Conservation (phyloP, 305 asterid genomes). For the Ilex paraguariensis region DNA sequence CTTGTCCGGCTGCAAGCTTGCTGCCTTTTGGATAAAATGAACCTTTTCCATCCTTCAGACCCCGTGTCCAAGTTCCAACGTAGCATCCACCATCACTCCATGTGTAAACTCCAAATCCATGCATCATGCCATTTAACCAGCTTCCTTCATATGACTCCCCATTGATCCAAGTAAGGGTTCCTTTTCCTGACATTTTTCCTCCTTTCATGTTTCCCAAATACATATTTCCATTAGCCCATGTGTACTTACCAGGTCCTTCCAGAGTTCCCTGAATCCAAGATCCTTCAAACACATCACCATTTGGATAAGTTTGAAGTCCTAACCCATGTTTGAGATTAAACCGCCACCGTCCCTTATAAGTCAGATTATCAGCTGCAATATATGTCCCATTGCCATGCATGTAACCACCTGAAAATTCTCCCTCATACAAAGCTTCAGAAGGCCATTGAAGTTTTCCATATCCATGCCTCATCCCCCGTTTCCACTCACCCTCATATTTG, state of each 20-base stretch:
- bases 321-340: constrained; percentile 87
- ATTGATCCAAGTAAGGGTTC: constrained; percentile 82
- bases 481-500: constrained; percentile 88
- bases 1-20: constrained; percentile 58
- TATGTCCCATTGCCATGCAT: constrained; percentile 75
- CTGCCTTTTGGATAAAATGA: constrained; percentile 84
- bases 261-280: constrained; percentile 92
- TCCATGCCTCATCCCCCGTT: constrained; percentile 84
- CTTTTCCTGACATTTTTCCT: constrained; percentile 88
- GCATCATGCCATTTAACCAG: constrained; percentile 80
- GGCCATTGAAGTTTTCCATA: constrained; percentile 75
- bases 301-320: constrained; percentile 77
- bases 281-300: constrained; percentile 83
- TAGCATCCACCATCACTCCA: constrained; percentile 86
- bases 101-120: constrained; percentile 85
- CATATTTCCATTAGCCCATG: constrained; percentile 81
- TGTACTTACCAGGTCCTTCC: constrained; percentile 97
- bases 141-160: constrained; percentile 85
- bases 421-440: constrained; percentile 82
- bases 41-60: constrained; percentile 95
- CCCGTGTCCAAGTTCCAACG: constrained; percentile 89
- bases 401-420: constrained; percentile 92
- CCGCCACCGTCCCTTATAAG: constrained; percentile 80
- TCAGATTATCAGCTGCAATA: constrained; percentile 38
- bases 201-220: constrained; percentile 85